Evolutionary conservation across 164 flowering plant species (phyloP).

Genomic region (Amborella trichopoda): DNA sequence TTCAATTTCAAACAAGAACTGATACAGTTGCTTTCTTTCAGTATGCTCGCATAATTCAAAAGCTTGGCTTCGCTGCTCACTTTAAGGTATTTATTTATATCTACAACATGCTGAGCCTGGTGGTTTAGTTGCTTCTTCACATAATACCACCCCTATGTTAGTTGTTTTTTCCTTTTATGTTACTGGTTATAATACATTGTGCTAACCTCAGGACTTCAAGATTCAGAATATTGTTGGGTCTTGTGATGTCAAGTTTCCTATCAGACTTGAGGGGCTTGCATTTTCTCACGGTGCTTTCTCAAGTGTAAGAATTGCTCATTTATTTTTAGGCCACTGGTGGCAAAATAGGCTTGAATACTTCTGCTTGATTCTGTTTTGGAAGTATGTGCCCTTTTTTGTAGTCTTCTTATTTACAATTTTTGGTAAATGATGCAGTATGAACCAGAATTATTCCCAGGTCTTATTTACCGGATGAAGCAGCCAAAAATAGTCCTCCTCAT

Average conservation of each 20-base stretch:
- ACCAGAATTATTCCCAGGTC: slow-evolving; percentile 88
- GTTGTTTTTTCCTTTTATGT: slow-evolving; percentile 1
- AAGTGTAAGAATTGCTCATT: slow-evolving; percentile 38
- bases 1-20: no score
- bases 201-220: slow-evolving; percentile 57
- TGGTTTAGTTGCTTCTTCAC: not conserved
- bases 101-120: not conserved
- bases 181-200: not conserved
- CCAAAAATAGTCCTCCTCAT: slow-evolving; percentile 84
- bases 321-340: not conserved
- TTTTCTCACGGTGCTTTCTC: slow-evolving; percentile 76
- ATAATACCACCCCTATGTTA: not conserved
- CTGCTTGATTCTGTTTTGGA: not conserved
- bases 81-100: slow-evolving; percentile 50
- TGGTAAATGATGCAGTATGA: slow-evolving; percentile 52
- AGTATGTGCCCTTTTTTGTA: not conserved
- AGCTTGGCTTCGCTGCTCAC: slow-evolving; percentile 86
- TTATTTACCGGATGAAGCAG: slow-evolving; percentile 92
- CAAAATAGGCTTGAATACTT: not conserved
- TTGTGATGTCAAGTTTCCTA: slow-evolving; percentile 88
- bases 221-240: slow-evolving; percentile 94
- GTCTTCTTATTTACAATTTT: not conserved
- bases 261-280: slow-evolving; percentile 80
- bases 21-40: slow-evolving; percentile 25
- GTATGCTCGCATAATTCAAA: slow-evolving; percentile 94